Evolutionary conservation across 805 yeast genomes (phyloP), one percentile per base, ranked within the genome.

Genomic region (Kurtzmaniella fragi): DNA sequence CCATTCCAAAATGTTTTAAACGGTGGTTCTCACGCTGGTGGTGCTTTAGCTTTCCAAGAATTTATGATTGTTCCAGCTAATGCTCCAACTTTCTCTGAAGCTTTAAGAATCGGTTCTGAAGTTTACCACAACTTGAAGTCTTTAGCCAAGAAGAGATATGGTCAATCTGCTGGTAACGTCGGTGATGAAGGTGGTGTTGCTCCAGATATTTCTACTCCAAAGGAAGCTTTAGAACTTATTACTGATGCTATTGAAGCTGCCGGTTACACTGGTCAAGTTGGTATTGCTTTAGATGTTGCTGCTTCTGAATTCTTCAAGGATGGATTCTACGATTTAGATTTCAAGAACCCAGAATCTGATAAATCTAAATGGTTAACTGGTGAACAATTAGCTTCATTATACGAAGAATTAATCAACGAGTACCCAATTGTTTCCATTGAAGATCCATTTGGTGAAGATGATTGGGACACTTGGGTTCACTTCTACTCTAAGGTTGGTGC

Each of bases 121-220:
- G 55, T 52, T 20, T 52, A 52, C 39, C 57, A 52, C 40, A 37
- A 23, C 15, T 42, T 52, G 37, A 50, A 50, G 38, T n/a, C 37
- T 15, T 42, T 50, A 25, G 50, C 53, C 34, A 48, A 43, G 31
- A 39, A 46, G 42, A 41, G 43, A 33, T 51, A 49, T 40, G 57
- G 56, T 7, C 42, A 26, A 32, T 39, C 47, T 14, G 57, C 57
- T 16, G 54, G 57, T 17, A 51, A 53, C 38, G 57, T 51, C 17
- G 55, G 57, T 13, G 57, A 53, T 38, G 57, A 53, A 42, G 56
- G 55, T 41, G 57, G 57, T 15, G 49, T 50, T 37, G 55, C 52
- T n/a, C 54, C 57, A 31, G 38, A 48, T 35, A 28, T 52, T 17
- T 37, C 41, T 32, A 47, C 56, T 17, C 50, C 56, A 17, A 20